phyloP scores from a whole-genome alignment of 371 early-diverging fungal species.

The Mucor lusitanicus region DNA sequence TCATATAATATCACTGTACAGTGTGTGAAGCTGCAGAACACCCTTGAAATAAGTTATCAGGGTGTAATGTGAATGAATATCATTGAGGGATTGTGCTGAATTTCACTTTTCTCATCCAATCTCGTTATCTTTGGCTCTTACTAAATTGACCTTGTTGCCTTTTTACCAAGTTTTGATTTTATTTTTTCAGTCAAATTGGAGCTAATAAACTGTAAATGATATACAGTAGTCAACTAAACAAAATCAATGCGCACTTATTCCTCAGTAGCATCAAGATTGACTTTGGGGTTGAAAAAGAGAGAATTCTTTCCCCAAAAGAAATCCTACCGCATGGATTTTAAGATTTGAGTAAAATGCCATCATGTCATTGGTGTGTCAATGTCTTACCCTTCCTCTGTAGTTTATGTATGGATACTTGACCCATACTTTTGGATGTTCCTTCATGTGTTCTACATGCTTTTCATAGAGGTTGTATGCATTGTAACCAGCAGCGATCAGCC shows the following conservation, averaged over 20 bases:
- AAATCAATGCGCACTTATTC: conserved; percentile 4
- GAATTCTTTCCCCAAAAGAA: conserved; percentile 52
- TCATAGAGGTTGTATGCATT: conserved; percentile 43
- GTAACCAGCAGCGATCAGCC: conserved; percentile 37
- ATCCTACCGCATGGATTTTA: conserved; percentile 3
- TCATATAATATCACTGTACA: too few species aligned
- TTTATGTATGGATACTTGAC: conserved; percentile 45
- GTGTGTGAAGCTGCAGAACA: too few species aligned
- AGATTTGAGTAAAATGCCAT: neutral
- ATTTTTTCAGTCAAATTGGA: too few species aligned
- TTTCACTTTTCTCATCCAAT: too few species aligned
- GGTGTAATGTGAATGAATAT: too few species aligned
- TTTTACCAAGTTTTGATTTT: too few species aligned
- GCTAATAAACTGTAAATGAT: too few species aligned
- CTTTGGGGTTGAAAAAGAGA: conserved; percentile 46
- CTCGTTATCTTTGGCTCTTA: too few species aligned
- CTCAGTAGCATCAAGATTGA: conserved; percentile 36
- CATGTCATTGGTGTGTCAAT: neutral
- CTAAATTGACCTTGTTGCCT: too few species aligned
- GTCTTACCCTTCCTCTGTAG: conserved; percentile 24
- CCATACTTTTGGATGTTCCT: conserved; percentile 38
- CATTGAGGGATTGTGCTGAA: too few species aligned
- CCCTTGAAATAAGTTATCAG: too few species aligned
- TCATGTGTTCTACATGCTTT: conserved; percentile 32
- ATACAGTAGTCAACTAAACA: too few species aligned